Conservation (phyloP, 23 red algal genomes). For the Gracilaria domingensis region DNA sequence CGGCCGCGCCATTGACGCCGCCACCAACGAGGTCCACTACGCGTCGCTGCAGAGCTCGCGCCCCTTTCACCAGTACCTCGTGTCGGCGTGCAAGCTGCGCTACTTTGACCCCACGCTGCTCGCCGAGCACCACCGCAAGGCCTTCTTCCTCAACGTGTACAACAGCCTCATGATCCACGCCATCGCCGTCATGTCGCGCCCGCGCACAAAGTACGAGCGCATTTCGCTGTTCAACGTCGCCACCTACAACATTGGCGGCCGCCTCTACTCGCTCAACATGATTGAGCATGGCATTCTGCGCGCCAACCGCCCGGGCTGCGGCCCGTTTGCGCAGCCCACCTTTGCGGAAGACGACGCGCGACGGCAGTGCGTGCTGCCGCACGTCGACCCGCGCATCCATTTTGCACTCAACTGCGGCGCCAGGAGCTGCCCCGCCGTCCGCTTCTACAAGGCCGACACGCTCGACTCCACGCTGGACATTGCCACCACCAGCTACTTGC, state of each 20-base stretch:
- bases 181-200: conserved; percentile 51
- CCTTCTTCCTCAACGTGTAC: conserved; percentile 94
- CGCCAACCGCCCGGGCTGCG: conserved; percentile 68
- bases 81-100: conserved; percentile 59
- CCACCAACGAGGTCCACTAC: conserved; percentile 53
- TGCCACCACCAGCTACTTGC: conserved; percentile 63
- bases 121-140: conserved; percentile 45
- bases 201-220: conserved; percentile 61
- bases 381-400: conserved; percentile 83
- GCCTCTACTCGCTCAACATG: conserved; percentile 81
- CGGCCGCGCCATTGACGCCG: conserved; percentile 24
- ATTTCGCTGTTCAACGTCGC: conserved; percentile 75
- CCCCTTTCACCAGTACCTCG: conserved; percentile 57
- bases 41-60: conserved; percentile 5
- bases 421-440: conserved; percentile 82
- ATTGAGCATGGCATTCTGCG: conserved; percentile 92
- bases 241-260: conserved; percentile 87
- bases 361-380: conserved; percentile 15
- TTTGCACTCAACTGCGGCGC: conserved; percentile 97
- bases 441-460: conserved; percentile 71
- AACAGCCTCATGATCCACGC: conserved; percentile 91
- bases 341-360: conserved; percentile 69
- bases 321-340: conserved; percentile 75
- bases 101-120: conserved; percentile 73
- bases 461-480: conserved; percentile 73